phyloP scores from a whole-genome alignment of 371 early-diverging fungal species.

The Mortierella sp. region DNA sequence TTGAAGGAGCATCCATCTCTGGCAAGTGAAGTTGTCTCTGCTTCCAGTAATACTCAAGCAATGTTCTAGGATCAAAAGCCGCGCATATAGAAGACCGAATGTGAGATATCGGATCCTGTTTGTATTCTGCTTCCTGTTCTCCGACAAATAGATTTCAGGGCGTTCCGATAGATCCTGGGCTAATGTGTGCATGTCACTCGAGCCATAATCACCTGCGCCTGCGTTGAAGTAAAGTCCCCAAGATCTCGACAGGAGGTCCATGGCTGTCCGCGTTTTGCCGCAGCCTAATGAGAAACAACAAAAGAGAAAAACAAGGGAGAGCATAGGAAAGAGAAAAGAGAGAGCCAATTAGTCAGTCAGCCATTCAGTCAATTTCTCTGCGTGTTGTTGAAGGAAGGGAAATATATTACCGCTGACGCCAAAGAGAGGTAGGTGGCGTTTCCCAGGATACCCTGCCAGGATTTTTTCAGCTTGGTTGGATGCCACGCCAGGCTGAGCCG shows the following conservation, averaged over 20 bases:
- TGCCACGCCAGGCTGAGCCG: neutral
- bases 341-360: neutral
- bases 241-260: constrained; percentile 23
- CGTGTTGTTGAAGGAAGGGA: neutral
- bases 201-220: constrained; percentile 14
- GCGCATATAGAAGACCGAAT: constrained; percentile 18
- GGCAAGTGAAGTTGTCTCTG: constrained; percentile 18
- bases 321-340: neutral
- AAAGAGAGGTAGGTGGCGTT: constrained; percentile 22
- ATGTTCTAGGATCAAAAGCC: constrained; percentile 18
- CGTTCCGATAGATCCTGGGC: neutral
- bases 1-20: constrained; percentile 36
- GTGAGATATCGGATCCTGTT: constrained; percentile 12
- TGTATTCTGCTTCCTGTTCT: neutral
- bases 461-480: constrained; percentile 16
- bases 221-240: constrained; percentile 39
- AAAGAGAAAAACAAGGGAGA: neutral
- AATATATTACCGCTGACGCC: constrained; percentile 11
- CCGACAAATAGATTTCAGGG: neutral
- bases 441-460: neutral
- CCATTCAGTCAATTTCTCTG: neutral
- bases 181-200: constrained; percentile 14
- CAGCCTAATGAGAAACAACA: constrained; percentile 7
- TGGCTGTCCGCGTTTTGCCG: constrained; percentile 24
- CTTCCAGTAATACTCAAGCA: constrained; percentile 5